These are phyloP conservation scores for Dendrobium officinale DNA, from an alignment of 106 monocot species.

Conservation along the genomic window DNA sequence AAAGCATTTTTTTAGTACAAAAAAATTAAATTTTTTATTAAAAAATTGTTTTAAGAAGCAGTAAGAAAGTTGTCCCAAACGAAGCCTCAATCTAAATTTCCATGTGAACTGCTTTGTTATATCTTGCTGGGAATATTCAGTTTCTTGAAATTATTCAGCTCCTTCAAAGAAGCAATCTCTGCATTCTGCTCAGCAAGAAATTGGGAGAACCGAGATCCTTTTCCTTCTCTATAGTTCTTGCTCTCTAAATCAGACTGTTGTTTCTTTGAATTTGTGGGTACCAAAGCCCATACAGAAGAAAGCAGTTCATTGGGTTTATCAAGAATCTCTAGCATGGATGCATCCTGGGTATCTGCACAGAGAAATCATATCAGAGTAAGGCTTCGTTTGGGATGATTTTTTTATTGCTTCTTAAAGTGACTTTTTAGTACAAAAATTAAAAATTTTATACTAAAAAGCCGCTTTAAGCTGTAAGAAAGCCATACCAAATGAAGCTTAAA, in stretches of 20 bases:
- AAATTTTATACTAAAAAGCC: too few relatives aligned
- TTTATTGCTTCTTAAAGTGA: too few relatives aligned
- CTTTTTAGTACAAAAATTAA: too few relatives aligned
- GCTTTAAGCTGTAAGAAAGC: too few relatives aligned
- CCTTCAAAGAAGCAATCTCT: conserved; percentile 11
- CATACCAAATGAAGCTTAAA: too few relatives aligned
- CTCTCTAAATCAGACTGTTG: conserved; percentile 13
- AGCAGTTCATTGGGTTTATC: conserved; percentile 60
- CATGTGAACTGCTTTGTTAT: conserved; percentile 7
- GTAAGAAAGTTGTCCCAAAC: too few relatives aligned
- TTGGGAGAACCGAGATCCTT: conserved; percentile 60
- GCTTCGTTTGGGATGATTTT: too few relatives aligned
- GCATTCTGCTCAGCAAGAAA: conserved; percentile 55
- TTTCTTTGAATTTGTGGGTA: conserved; percentile 28
- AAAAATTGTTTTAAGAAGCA: too few relatives aligned
- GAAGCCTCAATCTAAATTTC: too few relatives aligned
- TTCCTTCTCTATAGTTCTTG: conserved; percentile 30
- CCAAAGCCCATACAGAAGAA: conserved; percentile 75
- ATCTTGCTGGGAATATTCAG: conserved; percentile 37
- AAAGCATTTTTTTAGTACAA: too few relatives aligned
- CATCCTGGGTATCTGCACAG: conserved; percentile 38
- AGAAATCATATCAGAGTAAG: background rate
- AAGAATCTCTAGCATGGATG: conserved; percentile 30
- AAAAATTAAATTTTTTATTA: too few relatives aligned
- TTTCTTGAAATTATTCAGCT: conserved; percentile 11